These are phyloP conservation scores for Deinandra increscens DNA, from an alignment of 129 eudicot genomes.

Conservation along the genomic window DNA sequence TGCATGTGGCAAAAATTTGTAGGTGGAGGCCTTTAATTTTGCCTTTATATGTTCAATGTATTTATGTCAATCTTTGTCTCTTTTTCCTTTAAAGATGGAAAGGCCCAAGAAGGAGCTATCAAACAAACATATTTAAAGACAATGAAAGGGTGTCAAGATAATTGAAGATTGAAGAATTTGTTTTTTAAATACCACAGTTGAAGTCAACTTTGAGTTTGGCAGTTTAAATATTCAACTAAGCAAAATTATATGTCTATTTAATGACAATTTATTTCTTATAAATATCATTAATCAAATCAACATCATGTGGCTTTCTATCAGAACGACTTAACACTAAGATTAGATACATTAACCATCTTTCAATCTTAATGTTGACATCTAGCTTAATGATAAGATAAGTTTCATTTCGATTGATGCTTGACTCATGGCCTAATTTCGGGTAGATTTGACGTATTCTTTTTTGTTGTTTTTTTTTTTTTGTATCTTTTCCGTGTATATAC, in stretches of 20 bases:
- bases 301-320: constrained; percentile 16
- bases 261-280: background rate
- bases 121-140: constrained; percentile 29
- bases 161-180: constrained; percentile 15
- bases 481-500: too few species aligned
- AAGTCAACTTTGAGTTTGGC: constrained; percentile 28
- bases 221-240: background rate
- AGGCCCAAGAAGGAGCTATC: constrained; percentile 36
- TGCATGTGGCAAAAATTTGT: constrained; percentile 32
- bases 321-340: constrained; percentile 25
- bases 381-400: constrained; percentile 25
- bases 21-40: constrained; percentile 28
- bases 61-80: constrained; percentile 33
- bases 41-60: constrained; percentile 37
- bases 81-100: constrained; percentile 29
- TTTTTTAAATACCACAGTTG: constrained; percentile 18
- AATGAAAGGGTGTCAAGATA: constrained; percentile 30
- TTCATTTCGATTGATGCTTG: constrained; percentile 25
- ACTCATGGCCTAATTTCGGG: constrained; percentile 22
- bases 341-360: constrained; percentile 33
- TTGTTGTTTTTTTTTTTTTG: too few species aligned
- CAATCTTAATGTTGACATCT: constrained; percentile 27
- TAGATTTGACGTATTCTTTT: constrained; percentile 9
- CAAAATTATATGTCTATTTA: background rate
- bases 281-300: constrained; percentile 31